Conservation (phyloP, 2,329 filamentous ascomycete genomes). For the Pyricularia sp. region DNA sequence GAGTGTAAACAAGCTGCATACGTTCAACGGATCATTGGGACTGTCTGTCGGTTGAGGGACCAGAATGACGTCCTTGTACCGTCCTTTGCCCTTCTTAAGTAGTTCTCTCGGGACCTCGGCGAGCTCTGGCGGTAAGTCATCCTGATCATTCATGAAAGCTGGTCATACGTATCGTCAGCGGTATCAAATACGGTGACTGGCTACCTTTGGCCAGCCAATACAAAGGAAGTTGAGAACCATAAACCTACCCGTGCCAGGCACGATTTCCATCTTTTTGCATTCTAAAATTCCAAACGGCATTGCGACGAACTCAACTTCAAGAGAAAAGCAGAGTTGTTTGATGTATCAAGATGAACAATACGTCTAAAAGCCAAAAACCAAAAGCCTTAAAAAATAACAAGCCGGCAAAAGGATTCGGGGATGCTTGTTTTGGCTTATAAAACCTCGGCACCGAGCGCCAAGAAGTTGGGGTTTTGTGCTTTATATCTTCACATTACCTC, state of each 20-base stretch:
- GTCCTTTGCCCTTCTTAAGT: slow-evolving; percentile 27
- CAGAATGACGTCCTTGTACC: slow-evolving; percentile 24
- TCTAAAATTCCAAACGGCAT: slow-evolving; percentile 41
- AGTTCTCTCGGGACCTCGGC: slow-evolving; percentile 28
- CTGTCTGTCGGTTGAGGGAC: slow-evolving; percentile 36
- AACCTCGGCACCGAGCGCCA: neutral
- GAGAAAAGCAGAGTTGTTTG: neutral
- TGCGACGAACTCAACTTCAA: slow-evolving; percentile 5
- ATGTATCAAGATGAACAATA: neutral
- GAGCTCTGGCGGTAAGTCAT: slow-evolving; percentile 35
- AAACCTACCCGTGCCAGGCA: slow-evolving; percentile 35
- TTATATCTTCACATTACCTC: neutral
- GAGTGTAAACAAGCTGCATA: slow-evolving; percentile 12
- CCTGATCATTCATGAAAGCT: slow-evolving; percentile 27
- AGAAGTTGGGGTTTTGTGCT: neutral
- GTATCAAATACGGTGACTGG: neutral
- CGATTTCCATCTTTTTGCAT: slow-evolving; percentile 30
- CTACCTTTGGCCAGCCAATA: neutral
- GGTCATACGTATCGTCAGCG: neutral
- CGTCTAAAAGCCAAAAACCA: neutral
- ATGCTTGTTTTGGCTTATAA: neutral
- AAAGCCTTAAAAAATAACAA: too few species aligned
- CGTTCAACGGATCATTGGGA: slow-evolving; percentile 39
- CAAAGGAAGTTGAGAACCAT: neutral
- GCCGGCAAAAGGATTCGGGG: neutral